phyloP scores from a whole-genome alignment of 306 rosid species.

The Rubus parviflorus region DNA sequence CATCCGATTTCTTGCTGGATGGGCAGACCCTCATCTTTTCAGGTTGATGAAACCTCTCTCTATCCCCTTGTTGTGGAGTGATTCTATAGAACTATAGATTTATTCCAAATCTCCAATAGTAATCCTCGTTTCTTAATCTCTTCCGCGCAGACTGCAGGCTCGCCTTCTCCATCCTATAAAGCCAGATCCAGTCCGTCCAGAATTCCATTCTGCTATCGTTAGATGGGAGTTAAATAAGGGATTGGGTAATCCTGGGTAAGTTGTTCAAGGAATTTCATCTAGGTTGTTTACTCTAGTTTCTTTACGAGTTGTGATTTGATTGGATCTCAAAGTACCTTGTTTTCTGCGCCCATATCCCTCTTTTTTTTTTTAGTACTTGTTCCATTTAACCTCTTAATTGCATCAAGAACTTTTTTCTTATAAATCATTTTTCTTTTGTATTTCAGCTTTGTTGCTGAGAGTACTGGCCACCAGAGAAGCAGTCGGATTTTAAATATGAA shows the following conservation, averaged over 20 bases:
- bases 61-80: background rate
- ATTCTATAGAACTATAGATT: background rate
- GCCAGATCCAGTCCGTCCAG: slow-evolving; percentile 71
- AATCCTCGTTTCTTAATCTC: background rate
- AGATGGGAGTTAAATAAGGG: slow-evolving; percentile 83
- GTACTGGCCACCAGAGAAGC: slow-evolving; percentile 89
- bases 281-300: background rate
- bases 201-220: slow-evolving; percentile 70
- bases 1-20: slow-evolving; percentile 78
- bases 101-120: background rate
- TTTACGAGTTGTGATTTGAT: background rate
- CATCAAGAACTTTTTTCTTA: background rate
- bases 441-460: slow-evolving; percentile 84
- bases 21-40: slow-evolving; percentile 66
- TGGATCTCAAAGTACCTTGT: background rate
- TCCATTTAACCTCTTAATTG: slow-evolving; percentile 3
- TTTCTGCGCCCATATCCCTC: background rate
- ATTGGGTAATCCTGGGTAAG: slow-evolving; percentile 84
- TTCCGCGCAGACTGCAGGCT: slow-evolving; percentile 63
- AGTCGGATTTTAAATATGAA: slow-evolving; percentile 84
- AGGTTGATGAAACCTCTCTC: slow-evolving; percentile 54
- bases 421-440: slow-evolving; percentile 17
- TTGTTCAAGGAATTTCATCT: slow-evolving; percentile 24
- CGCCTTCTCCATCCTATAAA: slow-evolving; percentile 59
- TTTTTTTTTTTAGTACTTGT: background rate